Evolutionary conservation across 2,329 filamentous ascomycete species (phyloP), one percentile per base, ranked within the genome.

Genomic region (Teratosphaeria viscida): DNA sequence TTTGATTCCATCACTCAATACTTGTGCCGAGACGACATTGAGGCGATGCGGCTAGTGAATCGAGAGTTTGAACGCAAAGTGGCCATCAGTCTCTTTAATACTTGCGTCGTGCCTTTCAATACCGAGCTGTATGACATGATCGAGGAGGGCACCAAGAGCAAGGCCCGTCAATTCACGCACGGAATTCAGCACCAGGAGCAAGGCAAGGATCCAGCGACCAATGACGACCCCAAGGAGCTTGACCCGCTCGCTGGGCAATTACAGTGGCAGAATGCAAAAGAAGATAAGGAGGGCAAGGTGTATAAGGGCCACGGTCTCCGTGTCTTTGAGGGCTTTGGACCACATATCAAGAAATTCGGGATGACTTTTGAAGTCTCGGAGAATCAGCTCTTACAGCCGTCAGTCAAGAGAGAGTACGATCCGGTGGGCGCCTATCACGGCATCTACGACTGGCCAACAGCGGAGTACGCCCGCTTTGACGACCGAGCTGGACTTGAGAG

Each of bases 361-460:
- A 81, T 90, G 68, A 84, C 84, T 27, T 84, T 89, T 62, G 86
- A 89, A 66, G 78, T 88, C n/a, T 80, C 82, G 59, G 82, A 87
- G 63, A 62, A 73, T 26, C 73, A 74, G 5, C 71, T 81, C 5
- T 68, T 72, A 3, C 68, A 75, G 27, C 83, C 85, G 7, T 82
- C 82, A 1, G 66, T 77, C n/a, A 86, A 87, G 66, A 75, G 76
- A 5, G 73, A 78, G 6, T 81, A 84, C 37, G 77, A 84, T 63
- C 76, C 77, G 27, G 73, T 84, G 34, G 75, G 78, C 3, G 77
- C 82, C 43, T 86, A 85, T 64, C 87, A 85, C 81, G 85, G 85
- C 4, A 75, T 78, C 5, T 88, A 87, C 66, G 77, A 81, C 55
- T 88, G 85, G 85, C 85, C 85, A 0, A 78, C 78, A 55, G 74